Base-by-base conservation (phyloP, 139 green algal genomes). In the Chlorella sp. region DNA sequence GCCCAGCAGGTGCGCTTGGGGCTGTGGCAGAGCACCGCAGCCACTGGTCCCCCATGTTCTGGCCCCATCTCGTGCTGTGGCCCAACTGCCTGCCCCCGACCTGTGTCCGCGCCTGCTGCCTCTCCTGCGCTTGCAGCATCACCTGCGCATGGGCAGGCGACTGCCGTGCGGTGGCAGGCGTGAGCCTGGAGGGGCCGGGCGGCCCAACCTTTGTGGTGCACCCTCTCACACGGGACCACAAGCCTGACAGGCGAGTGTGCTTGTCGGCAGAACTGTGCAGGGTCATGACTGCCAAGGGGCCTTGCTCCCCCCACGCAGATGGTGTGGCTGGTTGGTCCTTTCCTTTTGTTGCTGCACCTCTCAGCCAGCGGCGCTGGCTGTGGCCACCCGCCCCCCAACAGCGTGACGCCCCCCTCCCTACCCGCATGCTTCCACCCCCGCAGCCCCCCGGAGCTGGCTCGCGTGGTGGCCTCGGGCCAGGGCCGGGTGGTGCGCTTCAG, bases 141-240 rank as follows among this genome's bases (percentile, higher is more conserved):
- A 87, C 73, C 32, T 69, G 77, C 69, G 91, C 89, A 17, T 94
- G 91, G 91, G 81, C 81, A 30, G 91, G 91, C 19, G 91, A 94
- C 73, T 94, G 87, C 24, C 80, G 91, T 1, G 92, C 90, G 8
- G 85, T 95, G 41, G 34, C 94, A 36, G 91, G 85, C 2, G 41
- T 83, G 7, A 43, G 60, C 40, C 11, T 83, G 56, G 30, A 3
- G 20, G 22, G 9, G 0, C 43, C 64, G 30, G 30, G 22, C 0
- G 44, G 65, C 1, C 65, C 60, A n/a, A 22, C 36, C 36, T 43
- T 69, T 16, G 26, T 83, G 60, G 77, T 87, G 22, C 54, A 89
- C 30, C 41, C 87, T 0, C 56, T 94, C 40, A 92, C 89, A 0
- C 38, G 79, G 26, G 91, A 94, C 86, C 91, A 94, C 76, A 94